These are phyloP conservation scores for Xylariaceae sp. DNA, from an alignment of 2,329 filamentous ascomycete genomes.

Conservation along the genomic window DNA sequence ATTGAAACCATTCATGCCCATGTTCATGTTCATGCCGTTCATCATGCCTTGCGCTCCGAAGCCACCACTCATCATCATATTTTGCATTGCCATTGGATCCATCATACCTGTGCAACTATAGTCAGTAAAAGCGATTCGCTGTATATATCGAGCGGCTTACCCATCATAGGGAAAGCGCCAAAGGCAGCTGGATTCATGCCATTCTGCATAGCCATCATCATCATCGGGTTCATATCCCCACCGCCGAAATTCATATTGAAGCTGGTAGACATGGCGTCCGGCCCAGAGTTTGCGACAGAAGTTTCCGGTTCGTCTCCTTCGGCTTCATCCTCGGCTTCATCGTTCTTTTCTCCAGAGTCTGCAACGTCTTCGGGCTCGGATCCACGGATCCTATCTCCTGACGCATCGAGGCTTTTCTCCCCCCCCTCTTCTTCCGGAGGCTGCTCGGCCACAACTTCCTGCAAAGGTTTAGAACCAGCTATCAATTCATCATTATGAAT, in stretches of 20 bases:
- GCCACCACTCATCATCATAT: constrained; percentile 74
- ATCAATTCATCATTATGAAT: too few relatives aligned
- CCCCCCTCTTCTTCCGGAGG: too few relatives aligned
- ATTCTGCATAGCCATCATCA: constrained; percentile 74
- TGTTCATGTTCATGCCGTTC: constrained; percentile 71
- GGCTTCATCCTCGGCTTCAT: constrained; percentile 20
- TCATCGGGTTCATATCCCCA: constrained; percentile 71
- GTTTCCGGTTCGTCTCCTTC: constrained; percentile 28
- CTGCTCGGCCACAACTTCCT: too few relatives aligned
- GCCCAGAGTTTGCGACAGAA: constrained; percentile 24
- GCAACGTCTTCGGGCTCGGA: constrained; percentile 15
- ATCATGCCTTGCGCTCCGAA: constrained; percentile 70
- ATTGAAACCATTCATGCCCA: constrained; percentile 68
- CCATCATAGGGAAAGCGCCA: constrained; percentile 73
- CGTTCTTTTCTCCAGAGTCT: constrained; percentile 22
- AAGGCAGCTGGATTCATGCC: constrained; percentile 55
- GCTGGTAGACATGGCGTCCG: constrained; percentile 39
- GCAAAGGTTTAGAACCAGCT: too few relatives aligned
- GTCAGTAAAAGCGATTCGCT: constrained; percentile 22
- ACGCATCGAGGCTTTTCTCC: too few relatives aligned
- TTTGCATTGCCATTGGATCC: constrained; percentile 73
- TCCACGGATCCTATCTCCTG: too few relatives aligned
- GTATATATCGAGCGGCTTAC: constrained; percentile 40
- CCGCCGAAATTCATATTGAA: constrained; percentile 61
- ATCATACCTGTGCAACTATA: constrained; percentile 63